These are phyloP conservation scores for Pyrenochaeta sp. DNA, from an alignment of 2,329 filamentous ascomycete genomes.

Conservation along the genomic window DNA sequence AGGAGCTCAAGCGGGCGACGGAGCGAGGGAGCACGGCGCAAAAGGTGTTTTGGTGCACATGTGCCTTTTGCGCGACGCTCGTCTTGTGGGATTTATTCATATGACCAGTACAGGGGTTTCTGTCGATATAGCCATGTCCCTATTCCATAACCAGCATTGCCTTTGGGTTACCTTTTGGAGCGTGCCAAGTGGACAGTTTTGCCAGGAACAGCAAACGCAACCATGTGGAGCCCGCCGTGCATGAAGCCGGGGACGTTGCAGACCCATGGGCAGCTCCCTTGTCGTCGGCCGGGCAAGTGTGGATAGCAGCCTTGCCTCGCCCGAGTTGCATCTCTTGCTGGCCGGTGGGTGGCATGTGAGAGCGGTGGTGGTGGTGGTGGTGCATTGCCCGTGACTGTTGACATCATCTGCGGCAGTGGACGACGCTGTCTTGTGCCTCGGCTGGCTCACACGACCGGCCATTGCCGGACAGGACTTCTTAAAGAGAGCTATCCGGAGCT, in stretches of 20 bases:
- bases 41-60: slow-evolving; percentile 58
- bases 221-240: slow-evolving; percentile 21
- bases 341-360: slow-evolving; percentile 31
- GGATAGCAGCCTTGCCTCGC: too few relatives aligned
- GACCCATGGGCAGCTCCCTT: too few relatives aligned
- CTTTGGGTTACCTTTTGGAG: slow-evolving; percentile 11
- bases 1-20: slow-evolving; percentile 84
- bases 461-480: slow-evolving; percentile 14
- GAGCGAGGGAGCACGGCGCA: slow-evolving; percentile 61
- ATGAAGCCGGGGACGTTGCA: slow-evolving; percentile 9
- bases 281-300: too few relatives aligned
- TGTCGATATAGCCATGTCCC: background rate
- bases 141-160: slow-evolving; percentile 14
- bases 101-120: slow-evolving; percentile 29
- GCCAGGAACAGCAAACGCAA: slow-evolving; percentile 27
- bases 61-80: slow-evolving; percentile 55
- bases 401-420: slow-evolving; percentile 26
- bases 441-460: slow-evolving; percentile 25
- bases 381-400: too few relatives aligned
- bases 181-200: slow-evolving; percentile 21
- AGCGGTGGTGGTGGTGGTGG: slow-evolving; percentile 3
- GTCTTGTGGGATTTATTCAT: slow-evolving; percentile 61
- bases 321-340: too few relatives aligned
- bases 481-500: slow-evolving; percentile 22
- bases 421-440: slow-evolving; percentile 29